Percentiles rank a stretch among this genome's conserved stretches.
Evolutionary conservation across 441 rosid species (phyloP).

Genomic region (Croton laevigatus): DNA sequence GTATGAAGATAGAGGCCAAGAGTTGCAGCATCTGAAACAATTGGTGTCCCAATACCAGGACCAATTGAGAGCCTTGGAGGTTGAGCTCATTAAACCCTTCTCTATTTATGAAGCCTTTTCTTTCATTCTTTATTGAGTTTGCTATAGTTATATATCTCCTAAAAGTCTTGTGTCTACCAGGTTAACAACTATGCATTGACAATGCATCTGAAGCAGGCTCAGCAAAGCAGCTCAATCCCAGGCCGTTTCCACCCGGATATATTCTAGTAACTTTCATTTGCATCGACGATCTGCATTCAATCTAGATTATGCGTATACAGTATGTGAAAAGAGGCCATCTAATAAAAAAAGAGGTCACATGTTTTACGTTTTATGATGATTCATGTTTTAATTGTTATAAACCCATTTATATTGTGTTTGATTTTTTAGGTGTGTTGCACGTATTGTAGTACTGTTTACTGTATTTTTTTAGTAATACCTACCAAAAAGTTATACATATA

Average conservation of each 20-base stretch:
- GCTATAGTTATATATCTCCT: background rate
- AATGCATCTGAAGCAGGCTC: slow-evolving; percentile 46
- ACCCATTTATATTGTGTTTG: no score
- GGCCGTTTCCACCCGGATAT: slow-evolving; percentile 43
- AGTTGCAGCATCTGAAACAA: slow-evolving; percentile 74
- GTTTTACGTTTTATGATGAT: no score
- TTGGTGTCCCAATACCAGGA: slow-evolving; percentile 77
- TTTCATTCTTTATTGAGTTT: background rate
- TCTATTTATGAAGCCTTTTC: background rate
- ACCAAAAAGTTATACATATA: no score
- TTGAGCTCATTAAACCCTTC: slow-evolving; percentile 23
- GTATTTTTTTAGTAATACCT: no score
- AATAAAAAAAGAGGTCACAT: no score
- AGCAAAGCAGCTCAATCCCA: slow-evolving; percentile 32
- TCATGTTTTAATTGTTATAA: no score
- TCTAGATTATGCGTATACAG: background rate
- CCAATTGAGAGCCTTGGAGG: slow-evolving; percentile 86
- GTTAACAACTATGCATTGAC: slow-evolving; percentile 50
- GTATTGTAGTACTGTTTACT: no score
- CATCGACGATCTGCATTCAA: background rate
- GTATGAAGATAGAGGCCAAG: slow-evolving; percentile 56
- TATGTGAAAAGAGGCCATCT: background rate
- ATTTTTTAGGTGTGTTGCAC: no score
- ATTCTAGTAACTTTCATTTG: slow-evolving; percentile 35
- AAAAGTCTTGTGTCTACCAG: slow-evolving; percentile 28